Conservation (phyloP, 208 protist genomes). For the Trypanosoma avium region DNA sequence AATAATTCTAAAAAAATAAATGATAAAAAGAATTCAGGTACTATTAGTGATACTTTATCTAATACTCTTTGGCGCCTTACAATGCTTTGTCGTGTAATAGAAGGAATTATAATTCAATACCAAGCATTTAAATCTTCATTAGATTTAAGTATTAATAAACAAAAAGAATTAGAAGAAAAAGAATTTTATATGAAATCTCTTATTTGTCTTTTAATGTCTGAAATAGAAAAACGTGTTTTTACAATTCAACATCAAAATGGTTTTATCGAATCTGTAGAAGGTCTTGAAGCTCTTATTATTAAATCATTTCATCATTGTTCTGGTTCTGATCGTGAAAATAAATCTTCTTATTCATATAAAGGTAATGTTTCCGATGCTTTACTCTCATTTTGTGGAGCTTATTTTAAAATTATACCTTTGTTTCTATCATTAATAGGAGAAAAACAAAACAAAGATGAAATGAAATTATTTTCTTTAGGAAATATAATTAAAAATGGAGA, state of each 20-base stretch:
- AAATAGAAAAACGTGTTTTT: constrained; percentile 15
- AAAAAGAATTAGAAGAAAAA: not conserved
- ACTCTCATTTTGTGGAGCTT: constrained; percentile 21
- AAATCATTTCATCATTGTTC: constrained; percentile 18
- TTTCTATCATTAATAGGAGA: not conserved
- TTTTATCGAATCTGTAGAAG: constrained; percentile 1
- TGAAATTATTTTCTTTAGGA: too few relatives aligned
- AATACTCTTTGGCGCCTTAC: constrained; percentile 21
- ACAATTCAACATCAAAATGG: not conserved
- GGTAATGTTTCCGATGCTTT: constrained; percentile 9
- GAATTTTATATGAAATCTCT: not conserved
- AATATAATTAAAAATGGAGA: not conserved
- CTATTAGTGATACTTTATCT: constrained; percentile 6
- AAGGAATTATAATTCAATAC: not conserved
- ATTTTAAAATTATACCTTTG: constrained; percentile 21
- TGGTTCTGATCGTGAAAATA: not conserved
- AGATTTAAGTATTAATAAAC: too few relatives aligned
- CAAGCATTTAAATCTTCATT: not conserved
- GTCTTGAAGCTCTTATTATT: constrained; percentile 13
- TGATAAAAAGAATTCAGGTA: not conserved
- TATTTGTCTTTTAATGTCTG: constrained; percentile 10
- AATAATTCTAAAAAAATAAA: too few relatives aligned
- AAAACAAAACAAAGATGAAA: too few relatives aligned
- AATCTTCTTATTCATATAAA: constrained; percentile 4
- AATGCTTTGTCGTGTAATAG: constrained; percentile 21